Conservation (phyloP, 768 basidiomycete species). For the Tricholoma bakamatsutake region DNA sequence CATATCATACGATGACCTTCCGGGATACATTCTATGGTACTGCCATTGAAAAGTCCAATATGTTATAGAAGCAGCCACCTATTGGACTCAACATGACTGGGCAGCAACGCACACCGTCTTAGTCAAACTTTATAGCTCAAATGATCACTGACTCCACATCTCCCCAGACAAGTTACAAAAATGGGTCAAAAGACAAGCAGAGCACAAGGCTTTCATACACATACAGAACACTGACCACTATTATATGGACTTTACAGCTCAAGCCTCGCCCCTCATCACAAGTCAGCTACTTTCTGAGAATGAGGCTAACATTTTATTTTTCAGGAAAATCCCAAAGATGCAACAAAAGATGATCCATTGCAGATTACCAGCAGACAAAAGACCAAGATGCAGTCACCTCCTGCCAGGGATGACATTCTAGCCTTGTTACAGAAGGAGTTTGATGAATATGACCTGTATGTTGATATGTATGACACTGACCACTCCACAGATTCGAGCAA, state of each 20-base stretch:
- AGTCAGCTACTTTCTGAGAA: too few relatives aligned
- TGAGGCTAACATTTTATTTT: too few relatives aligned
- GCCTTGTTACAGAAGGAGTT: not conserved
- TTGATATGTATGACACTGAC: not conserved
- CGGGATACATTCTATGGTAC: not conserved
- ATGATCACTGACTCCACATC: too few relatives aligned
- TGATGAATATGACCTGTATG: not conserved
- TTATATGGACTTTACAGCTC: not conserved
- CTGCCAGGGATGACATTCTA: not conserved
- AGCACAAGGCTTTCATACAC: not conserved
- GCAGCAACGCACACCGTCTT: too few relatives aligned
- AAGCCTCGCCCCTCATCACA: not conserved
- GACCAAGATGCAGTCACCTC: not conserved
- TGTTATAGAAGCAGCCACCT: not conserved
- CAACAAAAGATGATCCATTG: too few relatives aligned
- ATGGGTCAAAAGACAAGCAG: too few relatives aligned
- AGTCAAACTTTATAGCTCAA: too few relatives aligned
- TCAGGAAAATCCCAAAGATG: too few relatives aligned
- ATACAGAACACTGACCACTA: not conserved
- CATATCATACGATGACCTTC: not conserved
- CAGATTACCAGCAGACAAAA: too few relatives aligned
- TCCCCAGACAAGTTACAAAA: too few relatives aligned
- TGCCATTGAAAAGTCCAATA: not conserved
- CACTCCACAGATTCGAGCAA: not conserved
- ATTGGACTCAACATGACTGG: too few relatives aligned